Conservation (phyloP, 2,329 filamentous ascomycete species). For the Xylaria hypoxylon region DNA sequence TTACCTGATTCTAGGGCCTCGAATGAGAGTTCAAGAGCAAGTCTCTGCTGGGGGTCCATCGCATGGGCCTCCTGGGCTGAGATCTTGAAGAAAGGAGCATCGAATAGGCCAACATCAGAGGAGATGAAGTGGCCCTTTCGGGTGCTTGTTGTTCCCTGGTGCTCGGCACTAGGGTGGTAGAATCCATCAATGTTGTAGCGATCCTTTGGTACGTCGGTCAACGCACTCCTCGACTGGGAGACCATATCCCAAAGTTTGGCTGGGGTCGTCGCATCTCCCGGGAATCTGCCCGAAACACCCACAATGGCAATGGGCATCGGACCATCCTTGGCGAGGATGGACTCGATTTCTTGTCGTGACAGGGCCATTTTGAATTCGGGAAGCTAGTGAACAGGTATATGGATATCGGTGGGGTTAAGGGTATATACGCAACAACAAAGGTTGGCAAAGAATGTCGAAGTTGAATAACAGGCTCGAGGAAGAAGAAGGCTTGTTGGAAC, state of each 20-base stretch:
- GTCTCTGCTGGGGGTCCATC: constrained; percentile 52
- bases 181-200: constrained; percentile 49
- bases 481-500: constrained; percentile 34
- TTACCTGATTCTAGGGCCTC: constrained; percentile 50
- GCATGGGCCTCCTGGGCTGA: constrained; percentile 48
- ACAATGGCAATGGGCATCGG: constrained; percentile 47
- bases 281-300: constrained; percentile 48
- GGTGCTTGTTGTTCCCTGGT: constrained; percentile 45
- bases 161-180: constrained; percentile 47
- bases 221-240: constrained; percentile 45
- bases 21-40: constrained; percentile 50
- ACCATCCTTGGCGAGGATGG: constrained; percentile 45
- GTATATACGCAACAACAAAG: constrained; percentile 31
- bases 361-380: constrained; percentile 39
- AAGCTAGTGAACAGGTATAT: constrained; percentile 20
- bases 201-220: constrained; percentile 46
- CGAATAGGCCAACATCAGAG: constrained; percentile 47
- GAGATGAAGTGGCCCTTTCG: constrained; percentile 48
- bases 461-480: constrained; percentile 38
- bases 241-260: constrained; percentile 48
- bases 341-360: constrained; percentile 42
- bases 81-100: constrained; percentile 49
- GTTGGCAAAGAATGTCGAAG: constrained; percentile 35
- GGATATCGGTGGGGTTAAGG: constrained; percentile 20
- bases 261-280: constrained; percentile 47